phyloP scores from a whole-genome alignment of 2,329 filamentous ascomycete genomes.

The Xylaria arbuscula region DNA sequence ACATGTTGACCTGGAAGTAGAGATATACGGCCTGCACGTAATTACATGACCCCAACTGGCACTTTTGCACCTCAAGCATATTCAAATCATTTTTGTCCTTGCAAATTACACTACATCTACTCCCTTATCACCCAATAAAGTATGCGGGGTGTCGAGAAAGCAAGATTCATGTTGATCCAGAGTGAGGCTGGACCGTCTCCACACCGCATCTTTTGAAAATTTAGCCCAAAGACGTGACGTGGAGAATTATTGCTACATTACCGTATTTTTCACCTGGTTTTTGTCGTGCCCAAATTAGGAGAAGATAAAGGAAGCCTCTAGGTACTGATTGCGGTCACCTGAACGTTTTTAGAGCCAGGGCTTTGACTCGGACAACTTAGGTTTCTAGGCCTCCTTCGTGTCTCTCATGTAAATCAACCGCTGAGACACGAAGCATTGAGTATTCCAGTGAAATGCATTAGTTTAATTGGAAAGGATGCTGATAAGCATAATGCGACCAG shows the following conservation, averaged over 20 bases:
- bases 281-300: background rate
- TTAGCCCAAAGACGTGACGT: background rate
- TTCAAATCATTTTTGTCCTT: background rate
- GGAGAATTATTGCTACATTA: background rate
- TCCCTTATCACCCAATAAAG: background rate
- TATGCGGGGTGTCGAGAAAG: background rate
- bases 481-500: slow-evolving; percentile 5
- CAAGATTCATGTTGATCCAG: slow-evolving; percentile 1
- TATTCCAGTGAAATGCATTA: background rate
- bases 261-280: background rate
- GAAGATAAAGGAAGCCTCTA: background rate
- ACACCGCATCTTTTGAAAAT: background rate
- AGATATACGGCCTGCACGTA: too few species aligned
- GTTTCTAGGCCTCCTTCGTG: background rate
- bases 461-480: background rate
- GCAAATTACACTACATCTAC: background rate
- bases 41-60: background rate
- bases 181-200: slow-evolving; percentile 2
- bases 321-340: background rate
- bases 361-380: background rate
- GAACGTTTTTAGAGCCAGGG: background rate
- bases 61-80: too few species aligned
- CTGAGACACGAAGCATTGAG: background rate
- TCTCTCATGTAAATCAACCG: background rate
- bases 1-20: background rate